These are phyloP conservation scores for Colletotrichum sp. DNA, from an alignment of 2,329 filamentous ascomycete genomes.

Conservation along the genomic window DNA sequence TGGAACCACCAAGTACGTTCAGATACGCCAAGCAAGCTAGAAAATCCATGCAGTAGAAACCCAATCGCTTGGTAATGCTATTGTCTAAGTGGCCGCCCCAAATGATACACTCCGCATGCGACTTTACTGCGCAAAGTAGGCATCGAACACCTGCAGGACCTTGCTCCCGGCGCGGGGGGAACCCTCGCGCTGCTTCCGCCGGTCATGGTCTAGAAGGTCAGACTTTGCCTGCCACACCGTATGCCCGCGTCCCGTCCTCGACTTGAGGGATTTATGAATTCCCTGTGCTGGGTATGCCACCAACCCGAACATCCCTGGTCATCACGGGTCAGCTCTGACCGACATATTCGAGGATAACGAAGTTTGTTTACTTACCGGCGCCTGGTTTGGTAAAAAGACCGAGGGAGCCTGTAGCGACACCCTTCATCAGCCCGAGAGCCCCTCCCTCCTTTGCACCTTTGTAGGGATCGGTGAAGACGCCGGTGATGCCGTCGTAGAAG, in stretches of 20 bases:
- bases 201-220: neutral
- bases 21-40: neutral
- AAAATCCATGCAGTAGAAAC: neutral
- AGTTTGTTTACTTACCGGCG: conserved; percentile 25
- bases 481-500: conserved; percentile 34
- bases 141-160: neutral
- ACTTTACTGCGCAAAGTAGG: neutral
- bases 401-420: conserved; percentile 35
- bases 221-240: neutral
- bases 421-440: conserved; percentile 33
- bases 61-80: neutral
- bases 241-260: neutral
- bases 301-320: conserved; percentile 27
- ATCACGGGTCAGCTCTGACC: neutral
- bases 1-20: neutral
- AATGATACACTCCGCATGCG: neutral
- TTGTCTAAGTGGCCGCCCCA: neutral
- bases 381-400: conserved; percentile 27
- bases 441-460: conserved; percentile 36
- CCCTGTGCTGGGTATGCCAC: conserved; percentile 37
- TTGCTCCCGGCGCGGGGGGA: neutral
- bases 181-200: neutral
- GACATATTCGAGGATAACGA: neutral
- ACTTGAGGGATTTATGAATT: conserved; percentile 34
- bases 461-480: conserved; percentile 32